phyloP scores from a whole-genome alignment of 148 eudicot genomes.

The Fagopyrum tataricum region DNA sequence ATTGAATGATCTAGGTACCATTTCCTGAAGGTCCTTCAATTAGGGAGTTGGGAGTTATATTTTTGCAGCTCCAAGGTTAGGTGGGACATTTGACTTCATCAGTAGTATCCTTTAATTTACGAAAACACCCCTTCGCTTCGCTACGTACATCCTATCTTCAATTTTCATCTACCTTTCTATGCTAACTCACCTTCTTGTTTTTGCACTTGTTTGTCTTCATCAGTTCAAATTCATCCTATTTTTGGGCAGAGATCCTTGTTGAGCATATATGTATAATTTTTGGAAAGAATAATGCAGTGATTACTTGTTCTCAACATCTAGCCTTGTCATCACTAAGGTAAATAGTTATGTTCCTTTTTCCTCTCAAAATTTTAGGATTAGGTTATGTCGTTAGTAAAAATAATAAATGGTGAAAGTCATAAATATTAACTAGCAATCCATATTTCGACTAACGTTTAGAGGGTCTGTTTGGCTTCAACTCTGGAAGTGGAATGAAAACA shows the following conservation, averaged over 20 bases:
- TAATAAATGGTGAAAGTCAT: too few species aligned
- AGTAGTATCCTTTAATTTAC: background rate
- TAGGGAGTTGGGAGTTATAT: background rate
- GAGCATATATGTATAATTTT: background rate
- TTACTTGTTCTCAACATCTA: background rate
- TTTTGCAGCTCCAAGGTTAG: background rate
- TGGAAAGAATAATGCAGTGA: background rate
- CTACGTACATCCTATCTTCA: background rate
- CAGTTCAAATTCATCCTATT: background rate
- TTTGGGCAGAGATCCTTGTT: background rate
- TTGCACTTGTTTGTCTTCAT: background rate
- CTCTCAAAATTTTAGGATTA: background rate
- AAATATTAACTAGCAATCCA: too few species aligned
- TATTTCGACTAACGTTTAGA: too few species aligned
- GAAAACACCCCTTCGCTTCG: background rate
- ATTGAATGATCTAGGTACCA: background rate
- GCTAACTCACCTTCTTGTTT: background rate
- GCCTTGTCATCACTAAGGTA: background rate
- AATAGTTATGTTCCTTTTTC: background rate
- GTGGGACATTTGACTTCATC: background rate
- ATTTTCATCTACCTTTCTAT: background rate
- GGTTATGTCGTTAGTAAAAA: too few species aligned
- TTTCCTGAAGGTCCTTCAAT: background rate
- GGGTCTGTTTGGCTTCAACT: too few species aligned
- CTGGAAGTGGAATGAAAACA: too few species aligned